Conservation (phyloP, 495 filamentous ascomycete genomes). For the Annulohypoxylon nitens region DNA sequence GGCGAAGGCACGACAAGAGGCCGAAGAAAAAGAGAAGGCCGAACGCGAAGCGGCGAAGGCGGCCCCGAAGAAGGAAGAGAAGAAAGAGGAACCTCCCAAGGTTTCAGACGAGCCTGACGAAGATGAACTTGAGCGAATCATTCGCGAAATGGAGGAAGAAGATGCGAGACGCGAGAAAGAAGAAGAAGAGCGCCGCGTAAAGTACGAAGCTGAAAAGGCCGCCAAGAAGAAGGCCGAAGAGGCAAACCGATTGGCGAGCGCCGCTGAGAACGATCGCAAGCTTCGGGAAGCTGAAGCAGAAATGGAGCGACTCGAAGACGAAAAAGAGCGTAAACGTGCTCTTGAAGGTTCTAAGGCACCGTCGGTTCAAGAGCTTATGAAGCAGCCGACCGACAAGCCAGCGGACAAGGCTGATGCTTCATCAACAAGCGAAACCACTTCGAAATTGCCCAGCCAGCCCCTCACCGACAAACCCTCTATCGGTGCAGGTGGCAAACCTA, state of each 20-base stretch:
- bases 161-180: constrained; percentile 66
- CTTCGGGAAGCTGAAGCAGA: constrained; percentile 65
- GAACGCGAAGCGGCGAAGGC: constrained; percentile 57
- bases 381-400: constrained; percentile 42
- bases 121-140: constrained; percentile 61
- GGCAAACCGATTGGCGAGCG: constrained; percentile 53
- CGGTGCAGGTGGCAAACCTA: constrained; percentile 65
- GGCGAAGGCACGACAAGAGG: constrained; percentile 68
- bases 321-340: constrained; percentile 62
- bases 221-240: constrained; percentile 72
- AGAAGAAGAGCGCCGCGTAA: constrained; percentile 62
- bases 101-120: constrained; percentile 53
- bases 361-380: constrained; percentile 53
- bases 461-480: constrained; percentile 64
- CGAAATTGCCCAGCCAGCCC: constrained; percentile 60
- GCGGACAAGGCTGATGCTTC: constrained; percentile 49
- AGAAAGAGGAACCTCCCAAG: constrained; percentile 60
- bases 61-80: constrained; percentile 57
- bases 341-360: constrained; percentile 46
- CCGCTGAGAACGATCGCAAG: constrained; percentile 71
- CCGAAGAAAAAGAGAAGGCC: constrained; percentile 62
- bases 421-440: constrained; percentile 55
- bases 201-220: constrained; percentile 69
- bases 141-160: constrained; percentile 66
- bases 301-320: constrained; percentile 69